Evolutionary conservation across 345 rosid genomes (phyloP), one percentile per base, ranked within the genome.

Genomic region (Brassica incana): DNA sequence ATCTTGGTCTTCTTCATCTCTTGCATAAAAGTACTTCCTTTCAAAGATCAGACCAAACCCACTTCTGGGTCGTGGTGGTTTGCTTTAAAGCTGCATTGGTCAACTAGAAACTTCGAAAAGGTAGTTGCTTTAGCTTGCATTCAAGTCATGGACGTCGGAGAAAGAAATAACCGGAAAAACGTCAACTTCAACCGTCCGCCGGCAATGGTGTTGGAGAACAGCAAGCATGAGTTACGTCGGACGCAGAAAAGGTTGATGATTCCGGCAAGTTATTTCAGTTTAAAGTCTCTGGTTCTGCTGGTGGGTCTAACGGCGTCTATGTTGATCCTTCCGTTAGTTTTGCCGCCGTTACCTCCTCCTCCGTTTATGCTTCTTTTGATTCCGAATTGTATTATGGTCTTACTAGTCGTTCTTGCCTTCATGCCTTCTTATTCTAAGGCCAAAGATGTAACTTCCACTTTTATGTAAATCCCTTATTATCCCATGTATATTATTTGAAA

Each of bases 331-430:
- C 97, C 97, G 20, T 69, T 92, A 83, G 73, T 92, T 23, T 85
- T 92, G 3, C 96, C 96, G 6, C 97, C 96, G 9, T 81, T 92
- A 87, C 97, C 96, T 15, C 97, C 94, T 0, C 97, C 97, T 0
- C 97, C 97, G 14, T 89, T 90, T 76, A 69, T 90, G 92, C 30
- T 92, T 76, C 94, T 92, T 45, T 83, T 92, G 81, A 82, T 92
- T 73, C 96, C 97, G 2, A 84, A 90, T 18, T 88, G 84, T 30
- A 92, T 92, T 54, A 78, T 92, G 75, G 88, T 69, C 11, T 75
- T 89, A 70, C 92, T 92, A 25, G 64, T 92, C 84, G 30, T 85
- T 38, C 80, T 92, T 64, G 96, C 97, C 12, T 88, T 90, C 75
- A 87, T 86, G 93, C 94, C 96, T 45, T 81, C 87, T 69, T 69